Evolutionary conservation across 2,329 filamentous ascomycete species (phyloP).

Genomic region (Aspergillus ochraceus): DNA sequence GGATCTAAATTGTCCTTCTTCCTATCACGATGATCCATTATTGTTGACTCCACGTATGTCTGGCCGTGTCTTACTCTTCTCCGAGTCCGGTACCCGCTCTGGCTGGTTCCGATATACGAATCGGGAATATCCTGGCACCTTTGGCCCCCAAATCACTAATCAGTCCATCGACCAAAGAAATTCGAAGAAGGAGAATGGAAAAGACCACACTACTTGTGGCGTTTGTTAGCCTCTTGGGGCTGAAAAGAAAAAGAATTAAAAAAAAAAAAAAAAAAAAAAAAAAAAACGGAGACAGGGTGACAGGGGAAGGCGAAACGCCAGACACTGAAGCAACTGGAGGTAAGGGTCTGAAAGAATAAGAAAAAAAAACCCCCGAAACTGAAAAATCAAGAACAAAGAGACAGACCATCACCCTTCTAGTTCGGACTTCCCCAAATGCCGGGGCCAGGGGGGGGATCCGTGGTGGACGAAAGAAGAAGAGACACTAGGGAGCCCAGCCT

Average conservation of each 20-base stretch:
- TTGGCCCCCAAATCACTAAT: conserved; percentile 17
- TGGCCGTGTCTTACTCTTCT: conserved; percentile 9
- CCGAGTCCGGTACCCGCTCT: conserved; percentile 9
- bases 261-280: background rate
- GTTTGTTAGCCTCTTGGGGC: conserved; percentile 19
- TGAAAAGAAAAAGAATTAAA: conserved; percentile 10
- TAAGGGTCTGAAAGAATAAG: conserved; percentile 1
- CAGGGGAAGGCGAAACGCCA: background rate
- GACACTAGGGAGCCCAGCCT: background rate
- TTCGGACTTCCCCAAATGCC: conserved; percentile 10
- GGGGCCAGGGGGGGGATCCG: conserved; percentile 3
- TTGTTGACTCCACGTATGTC: conserved; percentile 17
- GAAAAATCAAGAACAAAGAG: background rate
- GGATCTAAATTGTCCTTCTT: conserved; percentile 15
- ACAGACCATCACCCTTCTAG: background rate
- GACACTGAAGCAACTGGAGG: background rate
- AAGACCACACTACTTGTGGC: conserved; percentile 6
- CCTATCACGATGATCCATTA: conserved; percentile 19
- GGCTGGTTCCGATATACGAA: conserved; percentile 10
- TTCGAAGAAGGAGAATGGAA: conserved; percentile 1
- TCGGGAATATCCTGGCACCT: conserved; percentile 11
- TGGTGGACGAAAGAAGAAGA: background rate
- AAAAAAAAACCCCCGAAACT: background rate
- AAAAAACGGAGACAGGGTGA: background rate
- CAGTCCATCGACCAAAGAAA: conserved; percentile 3